phyloP scores from a whole-genome alignment of 495 filamentous ascomycete species.

The Penicillium crystallinum region DNA sequence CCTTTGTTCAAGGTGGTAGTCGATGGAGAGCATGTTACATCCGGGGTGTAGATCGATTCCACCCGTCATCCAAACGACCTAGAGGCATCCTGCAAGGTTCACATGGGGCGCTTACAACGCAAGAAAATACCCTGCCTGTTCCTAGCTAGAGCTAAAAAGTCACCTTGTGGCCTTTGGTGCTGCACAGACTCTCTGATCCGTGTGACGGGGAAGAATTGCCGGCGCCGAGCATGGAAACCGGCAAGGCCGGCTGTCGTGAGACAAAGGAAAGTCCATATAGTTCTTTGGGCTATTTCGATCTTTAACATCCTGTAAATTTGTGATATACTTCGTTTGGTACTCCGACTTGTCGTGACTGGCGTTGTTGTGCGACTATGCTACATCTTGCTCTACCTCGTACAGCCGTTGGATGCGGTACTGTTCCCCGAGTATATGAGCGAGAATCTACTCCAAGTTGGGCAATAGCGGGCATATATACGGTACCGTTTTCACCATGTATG shows the following conservation, averaged over 20 bases:
- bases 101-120: not conserved
- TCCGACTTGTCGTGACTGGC: constrained; percentile 1
- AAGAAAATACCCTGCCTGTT: not conserved
- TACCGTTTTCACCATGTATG: constrained; percentile 10
- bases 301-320: constrained; percentile 9
- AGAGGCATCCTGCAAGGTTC: constrained; percentile 4
- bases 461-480: not conserved
- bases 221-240: constrained; percentile 18
- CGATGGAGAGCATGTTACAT: constrained; percentile 12
- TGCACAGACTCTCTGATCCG: constrained; percentile 7
- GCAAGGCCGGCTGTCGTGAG: constrained; percentile 20
- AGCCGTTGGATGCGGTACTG: constrained; percentile 6
- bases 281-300: constrained; percentile 6
- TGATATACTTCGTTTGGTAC: not conserved
- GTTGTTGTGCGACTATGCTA: constrained; percentile 16
- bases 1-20: not conserved
- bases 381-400: constrained; percentile 19
- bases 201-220: constrained; percentile 10
- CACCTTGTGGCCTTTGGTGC: constrained; percentile 5
- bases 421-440: constrained; percentile 4
- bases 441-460: not conserved
- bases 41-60: constrained; percentile 4
- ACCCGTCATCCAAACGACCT: not conserved
- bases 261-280: constrained; percentile 5
- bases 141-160: constrained; percentile 9